A percentile compares a stretch with the other conserved stretches of the same genome.
phyloP scores from a whole-genome alignment of 1,284 basidiomycete species.

The Rhodotorula glutinis region DNA sequence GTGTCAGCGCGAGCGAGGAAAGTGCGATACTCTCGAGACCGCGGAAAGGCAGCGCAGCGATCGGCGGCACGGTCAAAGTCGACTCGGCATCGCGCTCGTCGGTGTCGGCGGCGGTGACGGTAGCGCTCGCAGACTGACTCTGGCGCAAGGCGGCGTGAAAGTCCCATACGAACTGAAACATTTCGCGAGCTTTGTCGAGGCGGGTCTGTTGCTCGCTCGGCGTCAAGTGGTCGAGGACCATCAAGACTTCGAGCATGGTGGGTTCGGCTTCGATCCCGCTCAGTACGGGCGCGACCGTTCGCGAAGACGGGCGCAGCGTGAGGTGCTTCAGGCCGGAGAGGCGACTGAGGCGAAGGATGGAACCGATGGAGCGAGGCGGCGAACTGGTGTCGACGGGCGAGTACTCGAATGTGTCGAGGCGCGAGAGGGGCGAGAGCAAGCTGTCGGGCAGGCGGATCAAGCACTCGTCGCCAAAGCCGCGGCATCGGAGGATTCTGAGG shows the following conservation, averaged over 20 bases:
- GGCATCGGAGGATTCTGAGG: constrained; percentile 1
- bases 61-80: not conserved
- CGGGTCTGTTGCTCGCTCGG: not conserved
- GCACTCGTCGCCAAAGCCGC: constrained; percentile 13
- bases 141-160: no score
- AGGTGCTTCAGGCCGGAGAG: not conserved
- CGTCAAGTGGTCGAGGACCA: not conserved
- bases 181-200: no score
- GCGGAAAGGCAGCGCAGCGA: no score
- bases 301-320: constrained; percentile 2
- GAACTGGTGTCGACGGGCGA: constrained; percentile 6
- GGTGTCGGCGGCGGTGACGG: not conserved
- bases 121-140: no score
- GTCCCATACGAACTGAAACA: no score
- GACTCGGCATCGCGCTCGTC: no score
- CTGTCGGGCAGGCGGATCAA: not conserved
- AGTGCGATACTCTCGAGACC: not conserved
- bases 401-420: constrained; percentile 13
- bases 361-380: not conserved
- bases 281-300: not conserved
- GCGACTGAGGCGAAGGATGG: not conserved
- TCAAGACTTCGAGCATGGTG: not conserved
- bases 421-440: not conserved
- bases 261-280: not conserved
- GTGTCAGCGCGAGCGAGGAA: not conserved